Base-by-base conservation (phyloP, 768 basidiomycete species). In the Phaeotremella fagi region DNA sequence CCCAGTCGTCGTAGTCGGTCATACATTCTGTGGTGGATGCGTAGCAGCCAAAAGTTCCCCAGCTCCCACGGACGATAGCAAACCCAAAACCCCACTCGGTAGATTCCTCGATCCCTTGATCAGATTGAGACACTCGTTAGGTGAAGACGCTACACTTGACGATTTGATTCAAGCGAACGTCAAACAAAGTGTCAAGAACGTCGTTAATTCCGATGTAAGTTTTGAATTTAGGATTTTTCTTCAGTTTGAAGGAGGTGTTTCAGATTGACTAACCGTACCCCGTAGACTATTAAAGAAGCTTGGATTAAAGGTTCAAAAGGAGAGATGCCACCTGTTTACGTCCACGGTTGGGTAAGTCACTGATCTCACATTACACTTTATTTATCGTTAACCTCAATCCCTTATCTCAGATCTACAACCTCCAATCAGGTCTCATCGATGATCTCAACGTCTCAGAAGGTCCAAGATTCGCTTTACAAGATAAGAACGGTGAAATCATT, bases 1-100 rank as follows among this genome's bases (percentile, higher is more conserved):
- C 45, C 31, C 46, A 89, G 87, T 92, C 55, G 77, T 88, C 57
- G 77, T 92, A 63, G 86, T 85, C 23, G 90, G 90, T 16, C 90
- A 94, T 70, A 83, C 85, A 11, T 78, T 82, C 50, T 94, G 90
- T 69, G 90, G 88, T 50, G 90, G 90, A 47, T 75, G 73, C 42
- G 83, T 84, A 48, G 75, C 73, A 22, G 69, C 72, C 2, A 57
- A 57, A 56, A 69, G 52, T 26, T 50, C 55, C 47, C 58, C 53
- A 20, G 59, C 52, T n/a, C 62, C 66, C 49, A 54, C 37, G 18
- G 24, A 54, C 48, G 46, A 52, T 45, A 48, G 27, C 22, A 7
- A 20, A 23, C 15, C 72, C 31, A 74, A 77, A 37, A 77, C 79
- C 0, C 78, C 83, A 6, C 79, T 91, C 59, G 79, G 79, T 24